Conservation (phyloP, 768 basidiomycete genomes). For the Podaxis rugospora region DNA sequence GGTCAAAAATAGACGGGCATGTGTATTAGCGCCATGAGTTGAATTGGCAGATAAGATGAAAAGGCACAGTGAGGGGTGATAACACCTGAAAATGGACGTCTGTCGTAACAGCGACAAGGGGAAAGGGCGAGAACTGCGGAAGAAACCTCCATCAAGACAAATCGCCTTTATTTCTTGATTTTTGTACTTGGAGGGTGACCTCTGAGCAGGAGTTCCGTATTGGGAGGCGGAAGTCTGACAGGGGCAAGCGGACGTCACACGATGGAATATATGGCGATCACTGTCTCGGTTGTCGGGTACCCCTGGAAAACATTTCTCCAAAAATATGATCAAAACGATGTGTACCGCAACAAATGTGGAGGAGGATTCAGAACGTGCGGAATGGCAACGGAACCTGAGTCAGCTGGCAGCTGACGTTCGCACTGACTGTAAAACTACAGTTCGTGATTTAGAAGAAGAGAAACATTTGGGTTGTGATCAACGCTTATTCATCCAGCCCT, state of each 20-base stretch:
- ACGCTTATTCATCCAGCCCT: constrained; percentile 30
- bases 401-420: no score
- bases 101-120: no score
- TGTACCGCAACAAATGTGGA: background rate
- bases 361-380: background rate
- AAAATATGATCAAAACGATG: background rate
- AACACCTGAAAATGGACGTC: no score
- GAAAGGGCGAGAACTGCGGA: no score
- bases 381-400: no score
- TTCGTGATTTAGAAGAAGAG: background rate
- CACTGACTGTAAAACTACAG: no score
- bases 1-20: background rate
- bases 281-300: background rate
- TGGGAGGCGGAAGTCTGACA: background rate
- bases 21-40: background rate
- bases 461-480: background rate
- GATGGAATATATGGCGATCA: background rate
- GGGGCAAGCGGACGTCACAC: background rate
- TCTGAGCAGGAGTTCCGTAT: background rate
- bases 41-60: no score
- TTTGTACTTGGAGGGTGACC: background rate
- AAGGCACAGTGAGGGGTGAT: no score
- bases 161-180: no score
- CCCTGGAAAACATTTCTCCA: background rate
- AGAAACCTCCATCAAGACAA: no score